Evolutionary conservation across 805 yeast genomes (phyloP), one percentile per base, ranked within the genome.

Genomic region (Candida sphagnicola): DNA sequence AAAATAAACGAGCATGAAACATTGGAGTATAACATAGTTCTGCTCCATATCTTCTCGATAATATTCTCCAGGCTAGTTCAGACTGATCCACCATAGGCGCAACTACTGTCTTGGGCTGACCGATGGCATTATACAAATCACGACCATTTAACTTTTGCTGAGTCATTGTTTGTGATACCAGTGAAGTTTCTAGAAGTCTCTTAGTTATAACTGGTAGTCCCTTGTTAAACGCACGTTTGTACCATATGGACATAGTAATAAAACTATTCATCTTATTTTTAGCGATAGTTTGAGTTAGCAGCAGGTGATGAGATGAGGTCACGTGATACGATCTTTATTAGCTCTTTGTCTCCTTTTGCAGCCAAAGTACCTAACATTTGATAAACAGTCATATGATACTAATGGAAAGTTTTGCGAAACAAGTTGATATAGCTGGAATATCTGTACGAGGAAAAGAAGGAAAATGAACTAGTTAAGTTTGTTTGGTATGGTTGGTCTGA

Each of bases 1-100:
- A 95, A 63, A 93, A 93, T 28, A 90, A 64, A 35, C 89, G 72
- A 3, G 99, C 95, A 61, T 93, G 98, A 48, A 85, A 77, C 99
- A 93, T 93, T 3, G 99, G 99, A 0, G 98, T 86, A 53, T 91
- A 93, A 54, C 96, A 87, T 24, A 93, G 67, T 2, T 89, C 87
- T 0, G 99, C 98, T 3, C 99, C 99, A 52, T 90, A 83, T 42
- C 74, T 70, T 40, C 98, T 73, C 3, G 95, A 85, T 12, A 93
- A 66, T 13, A 86, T 74, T 47, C 99, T 72, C 98, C 98, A 93
- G 2, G 95, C 98, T 14, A 93, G 71, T 55, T 93, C 99, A 3
- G 91, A 81, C 49, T 89, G 97, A 59, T 93, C 99, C 14, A 93
- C 99, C 97, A 93, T 91, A 1, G 99, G 99, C 3, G 98, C 99